Evolutionary conservation across 148 eudicot genomes (phyloP).

Genomic region (Persicaria tinctoria): DNA sequence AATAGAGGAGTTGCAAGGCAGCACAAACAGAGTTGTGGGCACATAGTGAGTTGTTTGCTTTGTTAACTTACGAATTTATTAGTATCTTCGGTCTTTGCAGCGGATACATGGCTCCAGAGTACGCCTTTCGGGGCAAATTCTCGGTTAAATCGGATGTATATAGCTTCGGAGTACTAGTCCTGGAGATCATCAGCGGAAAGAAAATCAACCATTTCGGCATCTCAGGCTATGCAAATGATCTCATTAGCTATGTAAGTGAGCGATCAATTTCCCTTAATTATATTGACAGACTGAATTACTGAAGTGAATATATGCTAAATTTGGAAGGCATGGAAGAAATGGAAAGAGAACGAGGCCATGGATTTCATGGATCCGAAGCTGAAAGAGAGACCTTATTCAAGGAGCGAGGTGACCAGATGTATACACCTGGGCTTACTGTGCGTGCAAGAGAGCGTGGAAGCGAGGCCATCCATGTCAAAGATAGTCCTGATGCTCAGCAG

Average conservation of each 20-base stretch:
- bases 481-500: slow-evolving; percentile 32
- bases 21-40: slow-evolving; percentile 31
- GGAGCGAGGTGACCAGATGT: slow-evolving; percentile 23
- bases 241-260: slow-evolving; percentile 27
- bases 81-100: no score
- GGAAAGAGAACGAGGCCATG: slow-evolving; percentile 22
- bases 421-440: slow-evolving; percentile 32
- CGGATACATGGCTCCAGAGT: slow-evolving; percentile 65
- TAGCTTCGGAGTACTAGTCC: slow-evolving; percentile 46
- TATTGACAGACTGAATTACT: background rate
- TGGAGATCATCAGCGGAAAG: slow-evolving; percentile 42
- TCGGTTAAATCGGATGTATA: slow-evolving; percentile 47
- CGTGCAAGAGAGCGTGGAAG: slow-evolving; percentile 21
- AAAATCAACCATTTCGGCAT: slow-evolving; percentile 15
- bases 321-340: slow-evolving; percentile 31
- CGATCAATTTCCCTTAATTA: background rate
- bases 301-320: no score
- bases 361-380: slow-evolving; percentile 20
- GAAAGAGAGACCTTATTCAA: background rate
- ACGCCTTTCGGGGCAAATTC: slow-evolving; percentile 33
- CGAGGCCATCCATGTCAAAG: slow-evolving; percentile 34
- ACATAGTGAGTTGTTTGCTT: slow-evolving; percentile 33
- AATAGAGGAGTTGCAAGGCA: slow-evolving; percentile 28
- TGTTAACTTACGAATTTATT: no score
- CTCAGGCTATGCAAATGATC: slow-evolving; percentile 12